Conservation (phyloP, 805 yeast genomes). For the Hanseniaspora guilliermondii region DNA sequence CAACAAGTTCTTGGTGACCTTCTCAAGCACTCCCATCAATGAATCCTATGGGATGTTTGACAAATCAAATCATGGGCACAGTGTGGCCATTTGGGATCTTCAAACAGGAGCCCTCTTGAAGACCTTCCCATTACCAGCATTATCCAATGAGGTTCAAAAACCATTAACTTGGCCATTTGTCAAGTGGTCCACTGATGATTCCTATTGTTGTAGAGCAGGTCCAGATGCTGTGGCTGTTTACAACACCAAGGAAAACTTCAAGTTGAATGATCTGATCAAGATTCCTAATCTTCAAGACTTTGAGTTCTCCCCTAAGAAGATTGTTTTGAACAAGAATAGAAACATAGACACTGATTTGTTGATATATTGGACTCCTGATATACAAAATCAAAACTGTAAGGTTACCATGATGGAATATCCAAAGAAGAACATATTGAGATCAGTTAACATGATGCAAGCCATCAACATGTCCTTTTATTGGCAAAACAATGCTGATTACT, state of each 20-base stretch:
- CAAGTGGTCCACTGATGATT: conserved; percentile 89
- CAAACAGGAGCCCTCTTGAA: conserved; percentile 70
- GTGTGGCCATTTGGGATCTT: conserved; percentile 86
- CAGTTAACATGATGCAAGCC: conserved; percentile 89
- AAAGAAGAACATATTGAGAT: conserved; percentile 68
- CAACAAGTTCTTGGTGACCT: conserved; percentile 80
- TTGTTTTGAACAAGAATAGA: conserved; percentile 40
- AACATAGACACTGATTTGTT: conserved; percentile 47
- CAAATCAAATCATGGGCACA: conserved; percentile 81
- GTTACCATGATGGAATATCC: conserved; percentile 84
- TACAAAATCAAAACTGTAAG: conserved; percentile 82
- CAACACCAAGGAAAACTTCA: conserved; percentile 61
- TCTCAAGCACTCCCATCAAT: conserved; percentile 77
- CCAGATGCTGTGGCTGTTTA: conserved; percentile 87
- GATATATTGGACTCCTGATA: conserved; percentile 96
- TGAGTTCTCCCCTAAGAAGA: conserved; percentile 88
- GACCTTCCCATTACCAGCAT: conserved; percentile 69
- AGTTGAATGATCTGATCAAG: conserved; percentile 68
- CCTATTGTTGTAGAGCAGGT: conserved; percentile 87
- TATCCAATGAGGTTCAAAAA: conserved; percentile 35
- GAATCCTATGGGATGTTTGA: conserved; percentile 67
- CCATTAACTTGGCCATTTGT: conserved; percentile 84
- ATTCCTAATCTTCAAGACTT: conserved; percentile 79
- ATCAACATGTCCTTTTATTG: conserved; percentile 81
- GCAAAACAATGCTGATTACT: conserved; percentile 74